phyloP scores from a whole-genome alignment of 2,329 filamentous ascomycete genomes.

The Paraconiothyrium sp. region DNA sequence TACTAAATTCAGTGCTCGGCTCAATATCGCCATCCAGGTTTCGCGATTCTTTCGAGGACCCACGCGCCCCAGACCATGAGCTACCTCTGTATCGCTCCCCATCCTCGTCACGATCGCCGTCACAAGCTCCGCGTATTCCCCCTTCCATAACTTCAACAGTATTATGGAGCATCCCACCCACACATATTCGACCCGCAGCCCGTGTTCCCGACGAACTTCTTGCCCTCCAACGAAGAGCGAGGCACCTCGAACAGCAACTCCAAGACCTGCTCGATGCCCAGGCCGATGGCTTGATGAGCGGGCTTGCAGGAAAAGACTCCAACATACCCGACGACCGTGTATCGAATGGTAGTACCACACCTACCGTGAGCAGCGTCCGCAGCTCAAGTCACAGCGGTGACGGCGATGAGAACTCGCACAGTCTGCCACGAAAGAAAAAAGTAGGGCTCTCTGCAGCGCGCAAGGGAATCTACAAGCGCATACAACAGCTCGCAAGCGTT shows the following conservation, averaged over 20 bases:
- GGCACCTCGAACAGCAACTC: conserved; percentile 65
- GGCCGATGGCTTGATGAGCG: conserved; percentile 64
- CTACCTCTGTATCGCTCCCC: conserved; percentile 45
- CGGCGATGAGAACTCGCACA: conserved; percentile 25
- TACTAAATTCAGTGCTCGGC: conserved; percentile 49
- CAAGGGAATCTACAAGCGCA: conserved; percentile 70
- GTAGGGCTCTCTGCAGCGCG: conserved; percentile 70
- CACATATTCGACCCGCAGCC: conserved; percentile 35
- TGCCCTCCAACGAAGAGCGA: conserved; percentile 62
- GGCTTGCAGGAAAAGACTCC: conserved; percentile 50
- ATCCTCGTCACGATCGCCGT: conserved; percentile 37
- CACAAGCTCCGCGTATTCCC: conserved; percentile 42
- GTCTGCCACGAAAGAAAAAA: conserved; percentile 58
- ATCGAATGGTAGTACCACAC: conserved; percentile 61
- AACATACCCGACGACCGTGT: conserved; percentile 51
- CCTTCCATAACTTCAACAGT: conserved; percentile 45
- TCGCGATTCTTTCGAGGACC: conserved; percentile 47
- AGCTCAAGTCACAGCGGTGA: conserved; percentile 40
- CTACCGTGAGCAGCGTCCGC: conserved; percentile 54
- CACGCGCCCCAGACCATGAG: conserved; percentile 46
- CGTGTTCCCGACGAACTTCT: conserved; percentile 55
- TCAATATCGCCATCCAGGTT: conserved; percentile 44
- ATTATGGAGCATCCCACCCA: conserved; percentile 41
- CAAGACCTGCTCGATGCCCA: conserved; percentile 70
- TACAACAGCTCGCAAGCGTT: conserved; percentile 70